Evolutionary conservation across 768 basidiomycete genomes (phyloP).

Genomic region (Lyophyllum decastes): DNA sequence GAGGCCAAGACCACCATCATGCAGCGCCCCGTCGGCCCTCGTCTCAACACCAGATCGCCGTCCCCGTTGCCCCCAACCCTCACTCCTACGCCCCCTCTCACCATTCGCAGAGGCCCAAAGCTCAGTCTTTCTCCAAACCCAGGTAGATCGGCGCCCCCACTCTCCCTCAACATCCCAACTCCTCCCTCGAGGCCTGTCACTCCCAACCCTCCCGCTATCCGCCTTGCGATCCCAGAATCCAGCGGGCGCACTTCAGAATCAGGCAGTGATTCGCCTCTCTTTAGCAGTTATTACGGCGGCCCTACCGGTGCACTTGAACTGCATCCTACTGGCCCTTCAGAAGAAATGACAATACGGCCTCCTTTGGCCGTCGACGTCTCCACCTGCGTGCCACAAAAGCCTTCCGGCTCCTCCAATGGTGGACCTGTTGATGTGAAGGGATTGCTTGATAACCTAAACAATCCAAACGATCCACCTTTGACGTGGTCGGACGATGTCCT

Average conservation of each 20-base stretch:
- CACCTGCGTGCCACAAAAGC: constrained; percentile 30
- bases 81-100: constrained; percentile 30
- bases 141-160: constrained; percentile 31
- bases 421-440: constrained; percentile 39
- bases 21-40: constrained; percentile 54
- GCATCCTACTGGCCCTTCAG: constrained; percentile 27
- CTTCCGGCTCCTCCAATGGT: constrained; percentile 28
- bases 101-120: constrained; percentile 28
- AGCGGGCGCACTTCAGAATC: constrained; percentile 20
- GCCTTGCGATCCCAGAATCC: constrained; percentile 28
- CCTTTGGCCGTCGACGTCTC: constrained; percentile 18
- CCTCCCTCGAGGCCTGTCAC: constrained; percentile 25
- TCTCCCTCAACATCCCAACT: constrained; percentile 29
- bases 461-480: constrained; percentile 32
- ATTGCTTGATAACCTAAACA: constrained; percentile 38
- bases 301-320: constrained; percentile 26
- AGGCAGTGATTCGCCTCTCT: constrained; percentile 29
- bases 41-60: constrained; percentile 40
- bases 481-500: constrained; percentile 72
- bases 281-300: constrained; percentile 45
- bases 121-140: constrained; percentile 19
- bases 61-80: constrained; percentile 28
- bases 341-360: constrained; percentile 48
- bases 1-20: constrained; percentile 23
- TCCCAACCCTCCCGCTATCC: constrained; percentile 30